These are phyloP conservation scores for Herpomyces periplanetae DNA, from an alignment of 2,329 filamentous ascomycete species.

Conservation along the genomic window DNA sequence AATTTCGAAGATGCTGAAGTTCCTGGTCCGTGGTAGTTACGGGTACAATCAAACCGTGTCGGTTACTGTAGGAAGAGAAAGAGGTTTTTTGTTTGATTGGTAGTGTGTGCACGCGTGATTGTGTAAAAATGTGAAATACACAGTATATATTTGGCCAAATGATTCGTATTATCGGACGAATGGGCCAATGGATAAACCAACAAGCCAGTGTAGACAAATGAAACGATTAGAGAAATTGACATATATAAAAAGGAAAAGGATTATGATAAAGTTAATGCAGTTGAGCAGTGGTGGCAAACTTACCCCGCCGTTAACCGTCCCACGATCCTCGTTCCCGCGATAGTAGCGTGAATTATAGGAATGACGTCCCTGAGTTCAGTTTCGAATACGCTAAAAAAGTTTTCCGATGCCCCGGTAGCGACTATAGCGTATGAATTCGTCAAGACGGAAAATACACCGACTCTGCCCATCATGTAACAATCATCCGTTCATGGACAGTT, in stretches of 20 bases:
- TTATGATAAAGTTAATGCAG: constrained; percentile 2
- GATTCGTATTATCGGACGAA: no score
- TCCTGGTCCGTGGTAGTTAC: constrained; percentile 92
- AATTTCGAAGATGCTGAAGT: constrained; percentile 81
- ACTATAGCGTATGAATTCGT: constrained; percentile 92
- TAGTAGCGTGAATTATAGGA: constrained; percentile 80
- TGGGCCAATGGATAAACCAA: no score
- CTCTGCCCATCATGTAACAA: constrained; percentile 13
- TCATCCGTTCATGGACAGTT: constrained; percentile 1
- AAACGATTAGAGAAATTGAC: no score
- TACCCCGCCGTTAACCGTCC: constrained; percentile 73
- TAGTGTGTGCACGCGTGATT: no score
- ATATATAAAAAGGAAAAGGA: constrained; percentile 1
- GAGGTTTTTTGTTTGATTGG: constrained; percentile 1
- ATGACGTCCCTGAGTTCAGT: constrained; percentile 88
- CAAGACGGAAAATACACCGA: constrained; percentile 81
- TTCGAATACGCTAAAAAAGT: constrained; percentile 98
- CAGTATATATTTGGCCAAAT: no score
- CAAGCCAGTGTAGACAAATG: no score
- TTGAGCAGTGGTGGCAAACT: constrained; percentile 4
- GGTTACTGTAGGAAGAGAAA: constrained; percentile 19
- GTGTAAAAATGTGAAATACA: no score
- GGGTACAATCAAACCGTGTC: constrained; percentile 76
- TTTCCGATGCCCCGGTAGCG: constrained; percentile 74
- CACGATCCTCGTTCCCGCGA: constrained; percentile 80